Conservation (phyloP, 768 basidiomycete species). For the Hypholoma sublateritium region DNA sequence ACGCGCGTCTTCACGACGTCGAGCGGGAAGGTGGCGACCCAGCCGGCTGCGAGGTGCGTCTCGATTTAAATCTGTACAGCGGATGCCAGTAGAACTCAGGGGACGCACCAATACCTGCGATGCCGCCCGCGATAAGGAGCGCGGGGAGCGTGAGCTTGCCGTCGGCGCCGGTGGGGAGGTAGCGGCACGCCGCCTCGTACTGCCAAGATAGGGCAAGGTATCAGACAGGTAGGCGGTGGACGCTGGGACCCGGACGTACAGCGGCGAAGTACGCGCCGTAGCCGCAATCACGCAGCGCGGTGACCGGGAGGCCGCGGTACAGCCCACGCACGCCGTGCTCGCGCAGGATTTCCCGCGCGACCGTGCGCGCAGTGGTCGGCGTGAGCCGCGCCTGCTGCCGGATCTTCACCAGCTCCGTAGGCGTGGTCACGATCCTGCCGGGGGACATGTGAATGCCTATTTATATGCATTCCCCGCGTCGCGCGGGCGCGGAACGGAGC, state of each 20-base stretch:
- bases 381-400: slow-evolving; percentile 64
- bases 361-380: slow-evolving; percentile 45
- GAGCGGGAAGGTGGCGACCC: slow-evolving; percentile 82
- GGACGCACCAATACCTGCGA: slow-evolving; percentile 61
- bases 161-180: not conserved
- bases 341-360: slow-evolving; percentile 57
- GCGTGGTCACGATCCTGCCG: slow-evolving; percentile 70
- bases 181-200: slow-evolving; percentile 5
- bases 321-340: slow-evolving; percentile 62
- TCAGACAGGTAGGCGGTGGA: not conserved
- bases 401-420: slow-evolving; percentile 88
- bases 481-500: no score
- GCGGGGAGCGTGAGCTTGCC: slow-evolving; percentile 40
- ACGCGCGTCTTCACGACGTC: slow-evolving; percentile 91
- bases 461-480: not conserved
- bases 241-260: slow-evolving; percentile 36
- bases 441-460: not conserved
- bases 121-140: slow-evolving; percentile 70
- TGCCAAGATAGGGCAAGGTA: not conserved
- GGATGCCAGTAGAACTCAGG: not conserved
- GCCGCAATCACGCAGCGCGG: slow-evolving; percentile 74
- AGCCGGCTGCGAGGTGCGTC: slow-evolving; percentile 47
- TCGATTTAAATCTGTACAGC: no score
- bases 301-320: slow-evolving; percentile 75
- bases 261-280: slow-evolving; percentile 87